Percentiles rank a stretch among this genome's conserved stretches.
Evolutionary conservation across 352 stramenopile species (phyloP).

Genomic region (Aphanomyces astaci): DNA sequence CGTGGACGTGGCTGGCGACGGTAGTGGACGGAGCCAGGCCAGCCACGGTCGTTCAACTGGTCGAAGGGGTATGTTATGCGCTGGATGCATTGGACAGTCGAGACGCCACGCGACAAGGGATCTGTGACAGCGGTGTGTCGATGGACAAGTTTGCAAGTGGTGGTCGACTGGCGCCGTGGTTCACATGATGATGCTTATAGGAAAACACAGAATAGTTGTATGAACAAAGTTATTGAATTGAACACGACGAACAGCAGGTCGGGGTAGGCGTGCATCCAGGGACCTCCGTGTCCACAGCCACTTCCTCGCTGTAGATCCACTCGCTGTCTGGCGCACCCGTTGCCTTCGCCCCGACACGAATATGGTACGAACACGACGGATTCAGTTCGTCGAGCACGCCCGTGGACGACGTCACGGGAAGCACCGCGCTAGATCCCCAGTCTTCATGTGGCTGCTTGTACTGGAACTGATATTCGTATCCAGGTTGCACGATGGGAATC

Average conservation of each 20-base stretch:
- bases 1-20: not conserved
- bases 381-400: constrained; percentile 79
- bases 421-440: not conserved
- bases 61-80: not conserved
- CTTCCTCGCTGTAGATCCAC: constrained; percentile 56
- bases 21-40: not conserved
- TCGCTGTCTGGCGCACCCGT: constrained; percentile 30
- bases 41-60: not conserved
- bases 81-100: not conserved
- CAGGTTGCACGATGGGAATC: not conserved
- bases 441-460: constrained; percentile 21
- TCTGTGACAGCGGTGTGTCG: not conserved
- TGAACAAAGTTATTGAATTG: constrained; percentile 11
- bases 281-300: constrained; percentile 81
- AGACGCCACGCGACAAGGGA: not conserved
- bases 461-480: constrained; percentile 10
- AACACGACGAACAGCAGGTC: constrained; percentile 33
- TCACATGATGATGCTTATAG: too few relatives aligned
- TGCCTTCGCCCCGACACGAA: constrained; percentile 61
- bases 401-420: constrained; percentile 7
- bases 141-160: not conserved
- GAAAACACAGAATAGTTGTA: not conserved
- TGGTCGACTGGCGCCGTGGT: not conserved
- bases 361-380: constrained; percentile 81
- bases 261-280: constrained; percentile 67